A percentile compares a stretch with the other conserved stretches of the same genome.
Evolutionary conservation across 495 filamentous ascomycete species (phyloP).

Genomic region (Annulohypoxylon maeteangense): DNA sequence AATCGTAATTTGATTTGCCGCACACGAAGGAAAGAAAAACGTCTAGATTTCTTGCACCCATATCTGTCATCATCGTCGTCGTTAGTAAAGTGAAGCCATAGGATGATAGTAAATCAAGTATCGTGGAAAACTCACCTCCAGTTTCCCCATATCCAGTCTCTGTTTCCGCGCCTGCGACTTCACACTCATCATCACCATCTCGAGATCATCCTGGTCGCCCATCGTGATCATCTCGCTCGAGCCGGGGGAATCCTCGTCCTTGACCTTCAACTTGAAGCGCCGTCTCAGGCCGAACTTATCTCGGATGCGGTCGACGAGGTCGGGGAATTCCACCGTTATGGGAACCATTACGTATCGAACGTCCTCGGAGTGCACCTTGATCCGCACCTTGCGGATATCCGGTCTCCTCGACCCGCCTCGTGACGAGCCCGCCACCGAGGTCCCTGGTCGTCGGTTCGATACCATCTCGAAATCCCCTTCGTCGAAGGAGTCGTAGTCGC

Average conservation of each 20-base stretch:
- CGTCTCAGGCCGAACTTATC: conserved; percentile 82
- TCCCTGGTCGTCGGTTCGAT: conserved; percentile 54
- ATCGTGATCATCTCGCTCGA: conserved; percentile 91
- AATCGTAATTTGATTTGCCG: conserved; percentile 40
- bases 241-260: conserved; percentile 76
- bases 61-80: conserved; percentile 60
- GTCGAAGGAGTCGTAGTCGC: conserved; percentile 73
- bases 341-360: conserved; percentile 94
- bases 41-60: conserved; percentile 72
- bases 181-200: conserved; percentile 77
- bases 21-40: conserved; percentile 38
- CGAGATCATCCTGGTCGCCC: conserved; percentile 95
- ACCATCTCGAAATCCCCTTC: conserved; percentile 90
- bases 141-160: conserved; percentile 86
- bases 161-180: conserved; percentile 77
- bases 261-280: conserved; percentile 84
- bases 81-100: conserved; percentile 31
- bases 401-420: conserved; percentile 60
- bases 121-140: conserved; percentile 78
- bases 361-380: conserved; percentile 92
- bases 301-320: conserved; percentile 78
- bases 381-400: conserved; percentile 71
- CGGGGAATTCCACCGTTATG: conserved; percentile 74
- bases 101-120: neutral
- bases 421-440: conserved; percentile 51